phyloP scores from a whole-genome alignment of 192 early-diverging fungal species.

The Rhizophagus sp. region DNA sequence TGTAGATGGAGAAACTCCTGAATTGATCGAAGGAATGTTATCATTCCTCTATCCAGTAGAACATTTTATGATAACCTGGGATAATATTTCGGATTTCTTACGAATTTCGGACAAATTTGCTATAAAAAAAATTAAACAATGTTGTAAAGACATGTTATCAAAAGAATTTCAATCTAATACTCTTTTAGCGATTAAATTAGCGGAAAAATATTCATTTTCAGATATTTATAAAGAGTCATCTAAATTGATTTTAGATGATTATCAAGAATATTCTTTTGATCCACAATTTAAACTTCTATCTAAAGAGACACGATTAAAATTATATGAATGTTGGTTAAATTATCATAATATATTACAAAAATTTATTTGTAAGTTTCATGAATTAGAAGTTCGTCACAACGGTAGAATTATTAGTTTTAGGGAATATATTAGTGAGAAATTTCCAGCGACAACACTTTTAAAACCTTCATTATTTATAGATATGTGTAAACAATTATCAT shows the following conservation, averaged over 20 bases:
- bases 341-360: too few species aligned
- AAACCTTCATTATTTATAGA: too few species aligned
- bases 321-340: too few species aligned
- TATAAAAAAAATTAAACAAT: not conserved
- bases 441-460: too few species aligned
- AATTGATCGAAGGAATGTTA: not conserved
- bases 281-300: too few species aligned
- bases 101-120: not conserved
- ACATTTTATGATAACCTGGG: not conserved
- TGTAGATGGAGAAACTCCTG: not conserved
- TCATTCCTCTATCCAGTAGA: not conserved
- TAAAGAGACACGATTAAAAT: too few species aligned
- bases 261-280: not conserved
- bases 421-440: too few species aligned
- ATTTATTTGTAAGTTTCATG: too few species aligned
- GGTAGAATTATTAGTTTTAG: too few species aligned
- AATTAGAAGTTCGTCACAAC: too few species aligned
- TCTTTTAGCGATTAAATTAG: not conserved
- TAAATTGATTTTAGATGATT: not conserved
- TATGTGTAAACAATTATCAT: too few species aligned
- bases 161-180: not conserved
- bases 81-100: not conserved
- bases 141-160: not conserved
- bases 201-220: not conserved
- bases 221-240: not conserved